Base-by-base conservation (phyloP, 352 stramenopile species). In the Globisporangium sylvaticum region DNA sequence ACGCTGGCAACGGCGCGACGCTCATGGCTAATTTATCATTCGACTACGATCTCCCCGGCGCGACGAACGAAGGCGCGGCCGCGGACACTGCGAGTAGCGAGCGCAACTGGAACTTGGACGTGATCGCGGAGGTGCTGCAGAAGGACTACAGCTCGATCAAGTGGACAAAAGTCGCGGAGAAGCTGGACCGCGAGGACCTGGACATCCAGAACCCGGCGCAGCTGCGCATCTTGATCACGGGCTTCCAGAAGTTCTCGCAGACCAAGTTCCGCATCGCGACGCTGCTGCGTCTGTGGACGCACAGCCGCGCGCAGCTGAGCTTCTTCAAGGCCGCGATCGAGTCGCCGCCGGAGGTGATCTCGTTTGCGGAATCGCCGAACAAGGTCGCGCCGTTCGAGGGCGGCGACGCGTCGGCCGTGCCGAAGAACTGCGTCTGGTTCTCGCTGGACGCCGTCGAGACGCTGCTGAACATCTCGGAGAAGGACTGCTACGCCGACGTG, bases 391-490 rank as follows among this genome's bases (percentile, higher is more conserved):
- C 86, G 9, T 96, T 96, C 64, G 88, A 96, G 80, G 88, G 88
- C 18, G 88, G 86, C n/a, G 86, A 96, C 58, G 88, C 86, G 6
- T 92, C 88, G 44, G 84, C 83, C 12, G 88, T 91, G 7, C 88
- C 88, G 0, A 90, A 93, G 67, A 96, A 96, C 64, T 88, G 86
- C 32, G 83, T 93, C 18, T 96, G 88, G 88, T 96, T 96, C 39
- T 96, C 88, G 22, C 65, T 96, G 4, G 86, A 96, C 67, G 77
- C 84, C 0, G 88, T 96, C 24, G 88, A 96, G 55, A 91, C 88
- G 50, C 64, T 96, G 52, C 62, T 96, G 46, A 79, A 82, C 29
- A 73, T 94, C 4, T 93, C 86, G 60, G 83, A 94, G 64, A 87
- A 91, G 64, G 88, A 96, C 56, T 91, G 83, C 62, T 96, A 96